These are phyloP conservation scores for Saturnispora hagleri DNA, from an alignment of 805 yeast genomes.

Conservation along the genomic window DNA sequence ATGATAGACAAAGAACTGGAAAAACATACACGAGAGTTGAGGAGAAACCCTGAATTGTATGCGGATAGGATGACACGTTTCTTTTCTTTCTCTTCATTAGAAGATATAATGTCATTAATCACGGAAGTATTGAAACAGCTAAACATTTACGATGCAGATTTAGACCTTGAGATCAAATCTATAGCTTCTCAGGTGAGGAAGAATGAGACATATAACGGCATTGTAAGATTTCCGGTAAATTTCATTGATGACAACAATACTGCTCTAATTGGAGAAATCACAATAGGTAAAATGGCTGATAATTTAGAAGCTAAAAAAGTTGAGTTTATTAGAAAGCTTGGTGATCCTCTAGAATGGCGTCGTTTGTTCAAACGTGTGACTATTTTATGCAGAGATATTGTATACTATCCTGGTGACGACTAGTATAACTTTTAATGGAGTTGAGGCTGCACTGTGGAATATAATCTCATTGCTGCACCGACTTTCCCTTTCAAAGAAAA, in stretches of 20 bases:
- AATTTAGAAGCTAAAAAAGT: slow-evolving; percentile 36
- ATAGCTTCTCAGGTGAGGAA: slow-evolving; percentile 20
- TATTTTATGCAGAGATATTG: slow-evolving; percentile 47
- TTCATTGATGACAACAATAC: slow-evolving; percentile 38
- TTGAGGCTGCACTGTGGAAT: too few species aligned
- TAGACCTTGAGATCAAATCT: slow-evolving; percentile 15
- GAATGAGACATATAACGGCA: slow-evolving; percentile 22
- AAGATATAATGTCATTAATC: slow-evolving; percentile 33
- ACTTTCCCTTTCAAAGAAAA: too few species aligned
- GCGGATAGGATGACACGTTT: slow-evolving; percentile 43
- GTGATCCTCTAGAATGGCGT: slow-evolving; percentile 73
- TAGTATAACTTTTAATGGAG: too few species aligned
- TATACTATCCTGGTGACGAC: slow-evolving; percentile 23
- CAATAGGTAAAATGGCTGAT: slow-evolving; percentile 32
- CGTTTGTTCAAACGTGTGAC: slow-evolving; percentile 51
- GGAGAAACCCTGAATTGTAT: slow-evolving; percentile 23
- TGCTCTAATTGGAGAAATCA: slow-evolving; percentile 38
- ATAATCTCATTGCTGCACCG: too few species aligned
- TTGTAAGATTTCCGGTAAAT: slow-evolving; percentile 31
- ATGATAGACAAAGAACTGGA: slow-evolving; percentile 19
- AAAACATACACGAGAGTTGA: slow-evolving; percentile 11
- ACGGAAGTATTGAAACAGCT: slow-evolving; percentile 34
- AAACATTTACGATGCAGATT: slow-evolving; percentile 28
- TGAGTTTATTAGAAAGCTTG: slow-evolving; percentile 45
- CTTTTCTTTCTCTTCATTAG: slow-evolving; percentile 37